A percentile compares a stretch with the other conserved stretches of the same genome.
Conservation (phyloP, 495 filamentous ascomycete genomes). For the Margaritispora aquatica region DNA sequence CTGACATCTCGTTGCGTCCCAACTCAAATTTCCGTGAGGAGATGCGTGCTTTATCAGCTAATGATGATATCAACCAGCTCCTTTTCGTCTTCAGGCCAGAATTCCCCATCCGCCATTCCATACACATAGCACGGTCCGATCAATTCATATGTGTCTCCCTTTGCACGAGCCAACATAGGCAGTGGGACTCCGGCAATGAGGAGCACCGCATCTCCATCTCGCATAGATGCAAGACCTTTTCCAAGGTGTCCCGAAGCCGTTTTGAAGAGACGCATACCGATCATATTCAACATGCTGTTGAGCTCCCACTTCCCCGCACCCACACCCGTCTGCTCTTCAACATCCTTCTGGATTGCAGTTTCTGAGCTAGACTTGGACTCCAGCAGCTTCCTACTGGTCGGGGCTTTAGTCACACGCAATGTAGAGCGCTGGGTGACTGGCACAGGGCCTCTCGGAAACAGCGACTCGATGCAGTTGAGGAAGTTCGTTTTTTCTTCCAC, state of each 20-base stretch:
- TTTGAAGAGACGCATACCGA: neutral
- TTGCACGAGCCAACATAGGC: conserved; percentile 1
- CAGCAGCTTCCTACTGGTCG: neutral
- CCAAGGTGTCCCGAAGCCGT: conserved; percentile 1
- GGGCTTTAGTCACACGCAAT: neutral
- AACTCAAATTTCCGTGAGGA: too few species aligned
- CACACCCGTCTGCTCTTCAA: neutral
- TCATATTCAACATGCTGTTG: too few species aligned
- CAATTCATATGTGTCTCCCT: neutral
- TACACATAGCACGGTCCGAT: conserved; percentile 2
- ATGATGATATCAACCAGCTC: neutral
- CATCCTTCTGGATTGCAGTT: neutral
- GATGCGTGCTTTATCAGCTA: too few species aligned
- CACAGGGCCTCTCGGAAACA: too few species aligned
- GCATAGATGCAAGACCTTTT: neutral
- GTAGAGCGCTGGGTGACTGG: too few species aligned
- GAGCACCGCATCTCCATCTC: conserved; percentile 2
- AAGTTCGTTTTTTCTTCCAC: neutral
- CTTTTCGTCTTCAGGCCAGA: neutral
- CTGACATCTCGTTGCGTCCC: too few species aligned
- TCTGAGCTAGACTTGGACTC: neutral
- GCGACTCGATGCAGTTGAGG: neutral
- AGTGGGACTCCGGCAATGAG: neutral
- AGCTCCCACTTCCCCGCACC: neutral
- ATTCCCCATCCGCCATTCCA: conserved; percentile 6